Percentiles rank a stretch among this genome's conserved stretches.
These are phyloP conservation scores for Mycena venus DNA, from an alignment of 768 basidiomycete species.

Conservation along the genomic window DNA sequence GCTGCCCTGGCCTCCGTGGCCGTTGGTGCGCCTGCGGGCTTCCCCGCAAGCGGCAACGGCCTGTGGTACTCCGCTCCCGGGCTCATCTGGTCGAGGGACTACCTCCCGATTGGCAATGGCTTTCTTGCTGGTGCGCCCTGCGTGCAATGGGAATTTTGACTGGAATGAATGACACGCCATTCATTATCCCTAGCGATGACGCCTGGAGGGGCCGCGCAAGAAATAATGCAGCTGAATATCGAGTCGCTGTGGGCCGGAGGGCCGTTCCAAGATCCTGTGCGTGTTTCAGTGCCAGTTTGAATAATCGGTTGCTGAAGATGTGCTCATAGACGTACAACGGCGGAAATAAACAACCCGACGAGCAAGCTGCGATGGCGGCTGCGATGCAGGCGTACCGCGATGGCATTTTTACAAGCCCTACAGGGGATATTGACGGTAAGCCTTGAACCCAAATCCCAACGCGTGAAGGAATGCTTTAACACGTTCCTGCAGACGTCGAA, in stretches of 20 bases:
- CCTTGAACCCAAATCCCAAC: background rate
- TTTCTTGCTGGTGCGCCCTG: conserved; percentile 67
- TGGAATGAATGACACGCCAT: too few relatives aligned
- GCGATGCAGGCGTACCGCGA: conserved; percentile 68
- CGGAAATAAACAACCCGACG: conserved; percentile 69
- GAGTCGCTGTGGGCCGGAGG: conserved; percentile 85
- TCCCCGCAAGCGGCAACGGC: conserved; percentile 81
- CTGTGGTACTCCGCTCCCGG: conserved; percentile 76
- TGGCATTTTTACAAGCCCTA: conserved; percentile 68
- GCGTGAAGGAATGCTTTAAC: background rate
- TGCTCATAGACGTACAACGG: conserved; percentile 72
- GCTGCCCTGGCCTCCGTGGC: background rate
- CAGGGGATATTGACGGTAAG: conserved; percentile 71
- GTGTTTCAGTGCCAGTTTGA: conserved; percentile 29
- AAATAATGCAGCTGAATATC: conserved; percentile 78
- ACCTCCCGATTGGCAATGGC: conserved; percentile 82
- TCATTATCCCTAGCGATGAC: conserved; percentile 69
- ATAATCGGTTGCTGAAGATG: background rate
- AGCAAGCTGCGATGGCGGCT: conserved; percentile 57
- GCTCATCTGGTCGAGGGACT: conserved; percentile 68
- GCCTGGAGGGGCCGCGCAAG: conserved; percentile 71
- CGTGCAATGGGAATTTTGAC: background rate
- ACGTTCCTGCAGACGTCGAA: conserved; percentile 59
- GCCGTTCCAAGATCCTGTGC: conserved; percentile 74
- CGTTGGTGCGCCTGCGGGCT: conserved; percentile 54